A percentile compares a stretch with the other conserved stretches of the same genome.
Conservation (phyloP, 495 filamentous ascomycete species). For the Xylaria flabelliformis region DNA sequence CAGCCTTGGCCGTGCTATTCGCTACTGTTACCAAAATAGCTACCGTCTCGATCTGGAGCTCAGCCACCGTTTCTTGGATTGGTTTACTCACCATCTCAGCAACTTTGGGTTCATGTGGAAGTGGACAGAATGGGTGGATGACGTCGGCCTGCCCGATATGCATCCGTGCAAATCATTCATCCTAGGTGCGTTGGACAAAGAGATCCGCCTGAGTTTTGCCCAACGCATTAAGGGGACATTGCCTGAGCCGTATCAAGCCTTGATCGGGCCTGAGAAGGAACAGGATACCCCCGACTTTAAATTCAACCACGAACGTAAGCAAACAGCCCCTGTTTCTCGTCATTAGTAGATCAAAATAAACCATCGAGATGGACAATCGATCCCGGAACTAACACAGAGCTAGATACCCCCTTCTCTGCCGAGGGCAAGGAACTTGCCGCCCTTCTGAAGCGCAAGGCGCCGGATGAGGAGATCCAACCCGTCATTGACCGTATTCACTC, state of each 20-base stretch:
- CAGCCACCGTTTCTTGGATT: conserved; percentile 87
- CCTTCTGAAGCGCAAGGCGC: conserved; percentile 81
- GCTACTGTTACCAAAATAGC: conserved; percentile 82
- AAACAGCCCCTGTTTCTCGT: background rate
- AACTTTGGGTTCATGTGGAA: conserved; percentile 99
- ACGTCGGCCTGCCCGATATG: conserved; percentile 75
- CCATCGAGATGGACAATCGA: background rate
- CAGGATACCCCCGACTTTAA: conserved; percentile 95
- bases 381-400: conserved; percentile 3
- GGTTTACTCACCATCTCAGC: conserved; percentile 97
- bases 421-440: conserved; percentile 80
- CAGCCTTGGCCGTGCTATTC: conserved; percentile 89
- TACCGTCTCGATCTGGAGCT: conserved; percentile 88
- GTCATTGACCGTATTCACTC: conserved; percentile 78
- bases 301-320: conserved; percentile 78
- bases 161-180: conserved; percentile 95
- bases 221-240: conserved; percentile 94
- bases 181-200: conserved; percentile 87
- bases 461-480: conserved; percentile 79
- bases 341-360: no score
- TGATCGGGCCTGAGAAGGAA: conserved; percentile 88
- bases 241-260: conserved; percentile 78
- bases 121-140: conserved; percentile 96
- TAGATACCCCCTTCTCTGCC: conserved; percentile 78
- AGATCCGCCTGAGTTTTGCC: conserved; percentile 94